Base-by-base conservation (phyloP, 768 basidiomycete genomes). In the Baorangia bicolor region DNA sequence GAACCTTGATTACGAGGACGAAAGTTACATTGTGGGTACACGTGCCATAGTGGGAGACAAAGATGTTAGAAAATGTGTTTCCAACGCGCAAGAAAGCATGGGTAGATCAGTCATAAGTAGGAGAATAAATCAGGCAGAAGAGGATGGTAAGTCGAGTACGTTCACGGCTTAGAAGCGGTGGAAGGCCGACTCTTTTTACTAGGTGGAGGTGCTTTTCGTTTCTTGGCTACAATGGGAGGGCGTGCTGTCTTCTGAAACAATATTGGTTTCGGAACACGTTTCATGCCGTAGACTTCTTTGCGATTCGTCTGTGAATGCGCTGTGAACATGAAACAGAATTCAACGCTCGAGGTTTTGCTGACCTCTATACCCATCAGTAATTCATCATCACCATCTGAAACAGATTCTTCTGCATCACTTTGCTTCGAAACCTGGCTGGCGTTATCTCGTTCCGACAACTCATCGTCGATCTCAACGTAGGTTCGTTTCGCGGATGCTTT, bases 301-400 rank as follows among this genome's bases (percentile, higher is more conserved):
- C 67, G 74, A 50, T 78, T 79, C 33, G 70, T 70, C 80, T 83
- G 58, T 33, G 51, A 47, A 35, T 38, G 9, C 13, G 33, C 9
- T 11, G n/a, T 58, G 13, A 61, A 40, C 25, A 13, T 14, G 55
- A 56, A 44, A 51, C 33, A 23, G 21, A 11, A 2, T 10, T 7
- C 2, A 41, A 20, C 33, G 27, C 42, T 40, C 34, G 6, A 41
- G 62, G 69, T 33, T 46, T 48, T 41, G 20, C 65, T 57, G 33
- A 86, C 87, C 75, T 80, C 80, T n/a, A 77, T 72, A 27, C 81
- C 82, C 69, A 87, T 80, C 75, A 81, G 77, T 30, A 87, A 65
- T 61, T 86, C 83, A 58, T 88, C 85, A 5, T 84, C 82, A 12
- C 78, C 85, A 16, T 81, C 72, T 35, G 72, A 70, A 34, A 58